Percentiles rank a stretch among this genome's conserved stretches.
Conservation (phyloP, 2,329 filamentous ascomycete genomes). For the Zymoseptoria passerinii region DNA sequence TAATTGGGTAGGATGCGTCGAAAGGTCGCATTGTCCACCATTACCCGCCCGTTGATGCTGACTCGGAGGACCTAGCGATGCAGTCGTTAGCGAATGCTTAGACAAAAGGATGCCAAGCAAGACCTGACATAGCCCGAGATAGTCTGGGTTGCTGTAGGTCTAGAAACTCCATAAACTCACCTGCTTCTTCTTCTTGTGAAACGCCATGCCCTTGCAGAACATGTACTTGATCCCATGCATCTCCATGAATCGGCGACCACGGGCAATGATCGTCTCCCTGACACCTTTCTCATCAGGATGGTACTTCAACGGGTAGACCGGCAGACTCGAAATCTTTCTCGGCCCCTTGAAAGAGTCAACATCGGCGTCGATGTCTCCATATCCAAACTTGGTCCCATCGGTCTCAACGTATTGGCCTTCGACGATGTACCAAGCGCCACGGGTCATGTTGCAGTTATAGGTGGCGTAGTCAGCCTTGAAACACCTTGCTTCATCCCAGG, state of each 20-base stretch:
- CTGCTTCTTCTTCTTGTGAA: slow-evolving; percentile 69
- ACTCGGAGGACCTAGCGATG: no score
- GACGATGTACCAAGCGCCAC: slow-evolving; percentile 66
- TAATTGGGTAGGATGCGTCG: slow-evolving; percentile 83
- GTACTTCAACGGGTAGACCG: slow-evolving; percentile 70
- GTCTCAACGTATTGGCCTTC: slow-evolving; percentile 78
- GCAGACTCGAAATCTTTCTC: slow-evolving; percentile 70
- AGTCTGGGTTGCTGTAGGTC: no score
- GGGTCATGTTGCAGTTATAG: slow-evolving; percentile 60
- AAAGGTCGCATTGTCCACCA: slow-evolving; percentile 79
- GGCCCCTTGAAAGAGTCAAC: slow-evolving; percentile 71
- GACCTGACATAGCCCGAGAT: no score
- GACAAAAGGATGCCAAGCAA: no score
- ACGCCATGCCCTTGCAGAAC: slow-evolving; percentile 74
- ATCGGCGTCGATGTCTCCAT: slow-evolving; percentile 60
- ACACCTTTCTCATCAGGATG: slow-evolving; percentile 63
- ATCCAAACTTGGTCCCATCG: slow-evolving; percentile 77
- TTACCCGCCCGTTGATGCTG: slow-evolving; percentile 77
- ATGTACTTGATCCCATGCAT: slow-evolving; percentile 79
- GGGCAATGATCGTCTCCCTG: slow-evolving; percentile 60
- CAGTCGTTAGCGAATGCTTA: no score
- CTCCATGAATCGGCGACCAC: slow-evolving; percentile 75
- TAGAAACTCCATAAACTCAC: no score
- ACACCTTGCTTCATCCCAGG: slow-evolving; percentile 65
- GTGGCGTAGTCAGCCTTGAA: slow-evolving; percentile 74